A percentile compares a stretch with the other conserved stretches of the same genome.
phyloP scores from a whole-genome alignment of 139 green algal genomes.

The Micromonas pusilla region DNA sequence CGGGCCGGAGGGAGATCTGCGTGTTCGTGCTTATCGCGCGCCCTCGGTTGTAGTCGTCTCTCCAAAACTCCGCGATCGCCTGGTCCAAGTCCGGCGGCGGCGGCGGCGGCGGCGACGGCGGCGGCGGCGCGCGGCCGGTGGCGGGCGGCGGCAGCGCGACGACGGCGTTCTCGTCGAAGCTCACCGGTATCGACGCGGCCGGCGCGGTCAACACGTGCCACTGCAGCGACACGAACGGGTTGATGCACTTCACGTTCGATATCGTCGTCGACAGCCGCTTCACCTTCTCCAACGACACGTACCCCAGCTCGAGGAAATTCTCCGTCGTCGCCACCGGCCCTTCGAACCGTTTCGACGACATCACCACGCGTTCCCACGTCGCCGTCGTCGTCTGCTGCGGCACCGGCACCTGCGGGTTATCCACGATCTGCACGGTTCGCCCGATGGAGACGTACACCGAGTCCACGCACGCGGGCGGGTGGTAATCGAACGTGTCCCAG shows the following conservation, averaged over 20 bases:
- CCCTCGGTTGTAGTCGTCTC: background rate
- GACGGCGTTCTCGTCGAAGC: too few relatives aligned
- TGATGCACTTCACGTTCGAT: background rate
- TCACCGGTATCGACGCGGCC: background rate
- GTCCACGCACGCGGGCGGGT: background rate
- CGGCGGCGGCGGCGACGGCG: too few relatives aligned
- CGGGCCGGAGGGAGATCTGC: background rate
- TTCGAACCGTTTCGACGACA: background rate
- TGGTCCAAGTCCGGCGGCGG: background rate
- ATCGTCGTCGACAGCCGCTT: background rate
- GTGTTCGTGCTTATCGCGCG: background rate
- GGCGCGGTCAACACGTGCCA: background rate
- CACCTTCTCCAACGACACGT: background rate
- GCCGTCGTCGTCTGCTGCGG: background rate
- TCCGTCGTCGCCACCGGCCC: background rate
- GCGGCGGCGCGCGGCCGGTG: background rate
- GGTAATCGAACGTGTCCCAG: background rate
- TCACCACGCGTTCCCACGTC: background rate
- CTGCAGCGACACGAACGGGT: background rate
- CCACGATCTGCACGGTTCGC: background rate
- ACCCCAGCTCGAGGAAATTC: background rate
- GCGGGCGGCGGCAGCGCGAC: too few relatives aligned
- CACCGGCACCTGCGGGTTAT: background rate
- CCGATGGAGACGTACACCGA: background rate
- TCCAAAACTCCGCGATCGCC: background rate